Conservation (phyloP, 73 alveolate genomes). For the Tetrahymena elliotti region DNA sequence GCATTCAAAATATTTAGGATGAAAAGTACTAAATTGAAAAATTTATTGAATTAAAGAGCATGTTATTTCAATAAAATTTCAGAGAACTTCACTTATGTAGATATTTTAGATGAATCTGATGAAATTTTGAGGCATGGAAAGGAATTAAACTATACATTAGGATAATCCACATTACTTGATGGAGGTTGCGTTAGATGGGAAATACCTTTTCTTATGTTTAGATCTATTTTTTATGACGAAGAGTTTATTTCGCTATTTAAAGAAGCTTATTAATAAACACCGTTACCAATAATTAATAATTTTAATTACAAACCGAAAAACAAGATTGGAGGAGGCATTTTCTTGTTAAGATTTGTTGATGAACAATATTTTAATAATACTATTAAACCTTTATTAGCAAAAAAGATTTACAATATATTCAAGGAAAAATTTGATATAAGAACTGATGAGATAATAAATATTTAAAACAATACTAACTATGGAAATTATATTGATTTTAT, state of each 20-base stretch:
- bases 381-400: neutral
- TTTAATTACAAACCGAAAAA: neutral
- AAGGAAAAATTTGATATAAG: neutral
- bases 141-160: slow-evolving; percentile 9
- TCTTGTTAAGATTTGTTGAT: neutral
- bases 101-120: slow-evolving; percentile 24
- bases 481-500: neutral
- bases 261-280: neutral
- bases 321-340: neutral
- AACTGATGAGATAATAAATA: neutral
- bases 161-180: neutral
- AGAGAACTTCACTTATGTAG: neutral
- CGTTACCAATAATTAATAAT: neutral
- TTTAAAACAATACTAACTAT: neutral
- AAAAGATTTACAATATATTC: neutral
- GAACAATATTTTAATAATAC: neutral
- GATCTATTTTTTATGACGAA: neutral
- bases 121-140: neutral
- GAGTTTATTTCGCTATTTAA: neutral
- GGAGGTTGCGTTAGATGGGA: slow-evolving; percentile 15
- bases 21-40: neutral
- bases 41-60: neutral
- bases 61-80: neutral
- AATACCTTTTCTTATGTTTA: neutral
- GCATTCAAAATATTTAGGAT: neutral